Evolutionary conservation across 164 flowering plant genomes (phyloP).

Genomic region (Umbellularia californica): DNA sequence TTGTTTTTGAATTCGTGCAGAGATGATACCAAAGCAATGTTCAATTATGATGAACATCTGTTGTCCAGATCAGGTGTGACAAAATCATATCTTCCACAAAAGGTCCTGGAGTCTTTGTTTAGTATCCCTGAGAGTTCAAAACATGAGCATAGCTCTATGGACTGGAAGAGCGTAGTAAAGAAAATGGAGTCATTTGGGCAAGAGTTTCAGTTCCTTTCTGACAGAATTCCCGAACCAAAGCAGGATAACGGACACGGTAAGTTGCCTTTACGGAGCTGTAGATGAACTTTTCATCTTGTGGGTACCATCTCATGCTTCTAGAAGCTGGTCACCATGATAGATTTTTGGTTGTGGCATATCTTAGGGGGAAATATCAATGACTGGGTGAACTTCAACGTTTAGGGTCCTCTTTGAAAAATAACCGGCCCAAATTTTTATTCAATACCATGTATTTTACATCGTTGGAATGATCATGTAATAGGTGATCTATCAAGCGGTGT

Average conservation of each 20-base stretch:
- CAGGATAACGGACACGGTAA: slow-evolving; percentile 39
- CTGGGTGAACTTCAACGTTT: no score
- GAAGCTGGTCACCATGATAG: no score
- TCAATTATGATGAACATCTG: slow-evolving; percentile 24
- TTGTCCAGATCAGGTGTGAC: slow-evolving; percentile 18
- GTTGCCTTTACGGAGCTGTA: neutral
- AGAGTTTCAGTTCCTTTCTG: slow-evolving; percentile 21
- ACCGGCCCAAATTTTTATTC: no score
- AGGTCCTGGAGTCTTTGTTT: slow-evolving; percentile 72
- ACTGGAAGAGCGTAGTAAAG: slow-evolving; percentile 74
- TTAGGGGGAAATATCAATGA: no score
- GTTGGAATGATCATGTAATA: no score
- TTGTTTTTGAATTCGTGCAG: slow-evolving; percentile 20
- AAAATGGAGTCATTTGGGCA: slow-evolving; percentile 68
- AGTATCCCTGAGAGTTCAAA: slow-evolving; percentile 54
- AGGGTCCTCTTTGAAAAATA: no score
- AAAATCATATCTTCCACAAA: slow-evolving; percentile 47
- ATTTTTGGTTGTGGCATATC: no score
- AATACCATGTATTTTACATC: no score
- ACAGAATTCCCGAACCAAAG: slow-evolving; percentile 18
- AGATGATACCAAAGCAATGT: slow-evolving; percentile 37
- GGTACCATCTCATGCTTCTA: neutral
- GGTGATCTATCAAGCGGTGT: no score
- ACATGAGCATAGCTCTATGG: slow-evolving; percentile 60
- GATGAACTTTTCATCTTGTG: neutral